phyloP scores from a whole-genome alignment of 306 rosid genomes.

The Bauhinia variegata region DNA sequence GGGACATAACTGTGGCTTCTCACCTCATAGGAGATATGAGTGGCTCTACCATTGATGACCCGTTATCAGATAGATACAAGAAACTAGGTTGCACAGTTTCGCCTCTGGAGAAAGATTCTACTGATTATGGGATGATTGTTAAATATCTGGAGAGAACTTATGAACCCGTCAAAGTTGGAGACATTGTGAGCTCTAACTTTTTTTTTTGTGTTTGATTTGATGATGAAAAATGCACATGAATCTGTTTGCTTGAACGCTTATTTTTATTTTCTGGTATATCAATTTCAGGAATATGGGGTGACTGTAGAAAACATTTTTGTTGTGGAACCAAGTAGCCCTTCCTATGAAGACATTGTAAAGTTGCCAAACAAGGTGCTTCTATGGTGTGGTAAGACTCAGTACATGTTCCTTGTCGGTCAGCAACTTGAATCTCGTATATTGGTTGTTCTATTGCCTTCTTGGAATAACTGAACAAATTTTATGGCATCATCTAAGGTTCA shows the following conservation, averaged over 20 bases:
- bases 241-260: neutral
- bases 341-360: slow-evolving; percentile 69
- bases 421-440: neutral
- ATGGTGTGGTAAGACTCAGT: slow-evolving; percentile 74
- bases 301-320: slow-evolving; percentile 65
- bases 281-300: slow-evolving; percentile 68
- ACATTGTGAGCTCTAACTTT: slow-evolving; percentile 47
- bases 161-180: slow-evolving; percentile 76
- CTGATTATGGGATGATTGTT: slow-evolving; percentile 74
- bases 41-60: slow-evolving; percentile 78
- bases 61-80: slow-evolving; percentile 59
- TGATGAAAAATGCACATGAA: neutral
- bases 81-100: slow-evolving; percentile 72
- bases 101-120: slow-evolving; percentile 55
- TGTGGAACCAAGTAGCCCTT: slow-evolving; percentile 58
- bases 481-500: slow-evolving; percentile 46
- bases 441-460: slow-evolving; percentile 6
- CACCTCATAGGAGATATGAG: slow-evolving; percentile 78
- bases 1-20: slow-evolving; percentile 78
- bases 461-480: slow-evolving; percentile 5
- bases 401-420: neutral
- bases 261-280: slow-evolving; percentile 3
- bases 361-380: slow-evolving; percentile 76
- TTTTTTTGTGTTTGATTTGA: neutral
- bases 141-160: slow-evolving; percentile 79